Percentiles rank a stretch among this genome's conserved stretches.
These are phyloP conservation scores for Clavispora phyllophila DNA, from an alignment of 805 yeast genomes.

Conservation along the genomic window DNA sequence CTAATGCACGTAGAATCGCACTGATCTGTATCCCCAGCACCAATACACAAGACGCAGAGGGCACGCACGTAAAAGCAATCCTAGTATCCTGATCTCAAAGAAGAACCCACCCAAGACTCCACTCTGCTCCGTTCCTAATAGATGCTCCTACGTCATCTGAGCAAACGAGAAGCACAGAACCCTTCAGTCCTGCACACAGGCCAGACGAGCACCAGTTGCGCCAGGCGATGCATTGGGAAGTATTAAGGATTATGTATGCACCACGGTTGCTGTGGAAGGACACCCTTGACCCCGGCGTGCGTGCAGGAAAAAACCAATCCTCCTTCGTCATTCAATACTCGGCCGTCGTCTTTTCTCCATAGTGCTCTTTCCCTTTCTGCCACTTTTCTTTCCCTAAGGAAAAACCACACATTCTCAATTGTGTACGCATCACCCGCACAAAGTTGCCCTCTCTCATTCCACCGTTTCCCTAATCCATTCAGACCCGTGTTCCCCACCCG, in stretches of 20 bases:
- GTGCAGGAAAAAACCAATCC: background rate
- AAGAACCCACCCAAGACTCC: too few relatives aligned
- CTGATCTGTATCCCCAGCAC: too few relatives aligned
- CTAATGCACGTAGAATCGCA: too few relatives aligned
- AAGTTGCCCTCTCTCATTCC: background rate
- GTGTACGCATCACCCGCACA: background rate
- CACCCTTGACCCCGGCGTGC: background rate
- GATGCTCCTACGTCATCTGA: too few relatives aligned
- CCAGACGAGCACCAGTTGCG: background rate
- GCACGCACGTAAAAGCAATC: too few relatives aligned
- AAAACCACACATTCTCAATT: background rate
- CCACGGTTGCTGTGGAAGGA: constrained; percentile 1
- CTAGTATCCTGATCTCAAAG: too few relatives aligned
- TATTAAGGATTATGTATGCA: background rate
- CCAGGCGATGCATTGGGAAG: background rate
- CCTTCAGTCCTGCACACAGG: background rate
- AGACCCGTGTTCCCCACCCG: background rate
- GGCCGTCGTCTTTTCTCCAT: background rate
- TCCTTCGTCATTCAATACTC: background rate
- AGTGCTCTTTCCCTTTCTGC: background rate
- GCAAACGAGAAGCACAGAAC: too few relatives aligned
- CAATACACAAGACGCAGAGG: too few relatives aligned
- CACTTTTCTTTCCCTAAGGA: background rate
- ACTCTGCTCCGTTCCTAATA: too few relatives aligned
- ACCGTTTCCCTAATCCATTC: background rate